These are phyloP conservation scores for Phytophthora aleatoria DNA, from an alignment of 352 stramenopile species.

Conservation along the genomic window DNA sequence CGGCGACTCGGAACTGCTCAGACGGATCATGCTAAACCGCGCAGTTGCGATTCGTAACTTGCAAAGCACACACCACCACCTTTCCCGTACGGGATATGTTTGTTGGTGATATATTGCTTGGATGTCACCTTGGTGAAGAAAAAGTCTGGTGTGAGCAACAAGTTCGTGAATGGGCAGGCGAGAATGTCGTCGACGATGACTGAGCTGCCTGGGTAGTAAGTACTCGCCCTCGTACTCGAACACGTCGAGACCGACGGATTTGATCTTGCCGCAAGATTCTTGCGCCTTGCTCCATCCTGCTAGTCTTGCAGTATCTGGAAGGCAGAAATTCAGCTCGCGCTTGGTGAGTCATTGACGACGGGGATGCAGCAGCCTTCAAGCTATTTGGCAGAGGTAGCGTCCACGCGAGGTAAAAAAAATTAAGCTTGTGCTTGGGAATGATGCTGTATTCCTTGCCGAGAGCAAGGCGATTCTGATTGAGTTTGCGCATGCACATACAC, in stretches of 20 bases:
- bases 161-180: constrained; percentile 76
- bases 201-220: constrained; percentile 74
- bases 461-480: too few relatives aligned
- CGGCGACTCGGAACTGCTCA: too few relatives aligned
- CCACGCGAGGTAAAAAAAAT: constrained; percentile 57
- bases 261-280: constrained; percentile 53
- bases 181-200: constrained; percentile 71
- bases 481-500: too few relatives aligned
- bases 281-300: too few relatives aligned
- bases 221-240: constrained; percentile 78
- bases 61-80: too few relatives aligned
- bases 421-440: constrained; percentile 48
- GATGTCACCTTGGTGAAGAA: constrained; percentile 67
- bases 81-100: too few relatives aligned
- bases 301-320: too few relatives aligned
- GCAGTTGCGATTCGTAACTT: too few relatives aligned
- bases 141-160: constrained; percentile 81
- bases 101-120: too few relatives aligned
- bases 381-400: constrained; percentile 51
- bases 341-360: constrained; percentile 89
- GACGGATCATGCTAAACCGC: too few relatives aligned
- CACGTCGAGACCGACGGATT: constrained; percentile 81
- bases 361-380: constrained; percentile 58
- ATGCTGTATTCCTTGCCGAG: constrained; percentile 46
- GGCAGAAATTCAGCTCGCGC: constrained; percentile 31